Evolutionary conservation across 805 yeast species (phyloP), one percentile per base, ranked within the genome.

Genomic region (Tetrapisispora namnaoensis): DNA sequence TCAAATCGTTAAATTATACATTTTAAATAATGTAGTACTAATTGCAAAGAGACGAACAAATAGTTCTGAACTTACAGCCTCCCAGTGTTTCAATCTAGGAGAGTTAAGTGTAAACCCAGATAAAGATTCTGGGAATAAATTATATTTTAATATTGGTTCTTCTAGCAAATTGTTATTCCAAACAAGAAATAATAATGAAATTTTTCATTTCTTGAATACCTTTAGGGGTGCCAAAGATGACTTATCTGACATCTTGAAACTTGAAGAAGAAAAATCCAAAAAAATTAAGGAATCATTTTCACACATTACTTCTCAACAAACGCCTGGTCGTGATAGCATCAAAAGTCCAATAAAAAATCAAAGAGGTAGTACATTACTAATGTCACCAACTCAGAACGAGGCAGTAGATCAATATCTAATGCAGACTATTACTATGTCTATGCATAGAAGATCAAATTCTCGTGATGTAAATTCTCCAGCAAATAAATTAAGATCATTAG

Each of bases 11-110:
- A 95, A 85, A 58, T 63, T 90, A 42, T 85, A 86, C 57, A 65
- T 90, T 9, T 70, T 90, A 55, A 89, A 84, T 60, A 97, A 90
- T 63, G 73, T 82, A 57, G 62, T 89, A 1, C 66, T 90, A 49
- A 72, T 90, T 37, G 95, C 96, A 73, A 86, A 1, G 76, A 80
- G 51, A 79, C 35, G 46, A 53, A 52, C 38, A 48, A 47, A 47
- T n/a, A 35, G 21, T 16, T 36, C 41, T 21, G 50, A 48, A 36
- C 39, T 48, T 5, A 21, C 40, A 14, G 47, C 45, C 1, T 22
- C 22, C 5, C 41, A 44, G n/a, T 39, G 42, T 39, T 27, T 42
- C 9, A n/a, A 40, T 34, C 11, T 48, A 13, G 39, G 45, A 21
- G 45, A 44, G 16, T 27, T 44, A 3, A 39, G 38, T 10, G 36